Evolutionary conservation across 1,284 basidiomycete genomes (phyloP), one percentile per base, ranked within the genome.

Genomic region (Coniferiporia weirii): DNA sequence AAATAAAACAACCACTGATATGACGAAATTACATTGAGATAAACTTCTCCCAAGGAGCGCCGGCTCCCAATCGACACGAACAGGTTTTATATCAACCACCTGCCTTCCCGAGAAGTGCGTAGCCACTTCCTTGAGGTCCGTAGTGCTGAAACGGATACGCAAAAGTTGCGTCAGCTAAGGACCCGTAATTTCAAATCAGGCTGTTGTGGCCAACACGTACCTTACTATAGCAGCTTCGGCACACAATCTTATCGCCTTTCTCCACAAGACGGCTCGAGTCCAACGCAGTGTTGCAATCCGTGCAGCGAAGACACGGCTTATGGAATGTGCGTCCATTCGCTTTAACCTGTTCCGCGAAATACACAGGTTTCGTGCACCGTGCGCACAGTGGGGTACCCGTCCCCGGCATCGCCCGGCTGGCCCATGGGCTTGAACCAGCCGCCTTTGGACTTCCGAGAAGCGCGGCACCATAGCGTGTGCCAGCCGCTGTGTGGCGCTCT

Each of bases 251-350:
- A 0, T 83, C 87, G 46, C 89, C 87, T 66, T 86, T 85, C 69
- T 91, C 89, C 22, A 85, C 81, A 60, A 91, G 69, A 34, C 81
- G 79, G 46, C 75, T 83, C 40, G 88, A 86, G 66, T 90, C 88
- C 20, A 91, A 73, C 5, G 74, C 66, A 0, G 84, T 82, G 59
- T 76, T 79, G 65, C 89, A 91, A 63, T 84, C 84, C 4, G 77
- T 77, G 67, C 89, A 91, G 19, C 88, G 75, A 63, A 91, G 70
- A 67, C 89, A 91, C n/a, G 72, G 74, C 68, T 88, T 89, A 64
- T 91, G 89, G 70, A 77, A 91, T 38, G 84, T 86, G 74, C 88
- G 85, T 15, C 86, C 85, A 3, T 87, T 78, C 2, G 89, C 88
- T 71, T 88, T 88, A 59, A 87, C 81, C 84, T 86, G 58, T 69